phyloP scores from a whole-genome alignment of 1,284 basidiomycete species.

The Pseudozyma hubeiensis region DNA sequence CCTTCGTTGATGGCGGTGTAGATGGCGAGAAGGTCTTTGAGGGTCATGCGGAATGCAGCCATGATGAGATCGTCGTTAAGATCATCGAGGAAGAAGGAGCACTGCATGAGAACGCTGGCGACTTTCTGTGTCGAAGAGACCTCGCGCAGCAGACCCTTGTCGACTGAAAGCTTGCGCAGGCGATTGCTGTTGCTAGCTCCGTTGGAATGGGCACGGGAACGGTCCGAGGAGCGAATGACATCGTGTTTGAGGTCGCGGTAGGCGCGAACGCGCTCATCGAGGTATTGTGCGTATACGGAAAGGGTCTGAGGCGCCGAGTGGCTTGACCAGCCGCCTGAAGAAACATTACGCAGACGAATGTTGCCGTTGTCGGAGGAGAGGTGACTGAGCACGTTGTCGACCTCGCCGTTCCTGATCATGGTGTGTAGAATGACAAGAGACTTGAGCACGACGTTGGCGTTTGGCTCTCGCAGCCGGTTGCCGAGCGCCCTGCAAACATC shows the following conservation, averaged over 20 bases:
- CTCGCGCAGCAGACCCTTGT: conserved; percentile 93
- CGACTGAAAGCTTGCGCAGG: conserved; percentile 89
- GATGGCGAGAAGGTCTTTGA: conserved; percentile 93
- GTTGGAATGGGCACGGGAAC: conserved; percentile 73
- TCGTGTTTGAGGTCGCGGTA: conserved; percentile 94
- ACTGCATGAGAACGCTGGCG: conserved; percentile 86
- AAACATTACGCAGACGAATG: conserved; percentile 81
- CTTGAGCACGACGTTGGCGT: conserved; percentile 94
- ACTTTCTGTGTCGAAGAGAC: conserved; percentile 89
- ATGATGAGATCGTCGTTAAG: conserved; percentile 90
- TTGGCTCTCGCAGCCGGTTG: conserved; percentile 86
- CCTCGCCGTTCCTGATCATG: conserved; percentile 91
- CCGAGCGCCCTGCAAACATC: conserved; percentile 90
- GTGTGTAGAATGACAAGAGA: conserved; percentile 93
- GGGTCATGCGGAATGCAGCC: conserved; percentile 90
- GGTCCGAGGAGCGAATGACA: conserved; percentile 86
- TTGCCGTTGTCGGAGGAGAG: conserved; percentile 77
- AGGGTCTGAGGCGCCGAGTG: conserved; percentile 80
- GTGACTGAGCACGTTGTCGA: conserved; percentile 87
- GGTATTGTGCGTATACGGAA: conserved; percentile 86
- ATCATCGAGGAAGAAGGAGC: conserved; percentile 94
- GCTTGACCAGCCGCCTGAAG: conserved; percentile 41
- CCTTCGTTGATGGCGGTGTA: conserved; percentile 98
- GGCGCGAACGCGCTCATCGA: conserved; percentile 87
- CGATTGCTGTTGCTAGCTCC: conserved; percentile 71